phyloP scores from a whole-genome alignment of 495 filamentous ascomycete species.

The Cudoniella acicularis region DNA sequence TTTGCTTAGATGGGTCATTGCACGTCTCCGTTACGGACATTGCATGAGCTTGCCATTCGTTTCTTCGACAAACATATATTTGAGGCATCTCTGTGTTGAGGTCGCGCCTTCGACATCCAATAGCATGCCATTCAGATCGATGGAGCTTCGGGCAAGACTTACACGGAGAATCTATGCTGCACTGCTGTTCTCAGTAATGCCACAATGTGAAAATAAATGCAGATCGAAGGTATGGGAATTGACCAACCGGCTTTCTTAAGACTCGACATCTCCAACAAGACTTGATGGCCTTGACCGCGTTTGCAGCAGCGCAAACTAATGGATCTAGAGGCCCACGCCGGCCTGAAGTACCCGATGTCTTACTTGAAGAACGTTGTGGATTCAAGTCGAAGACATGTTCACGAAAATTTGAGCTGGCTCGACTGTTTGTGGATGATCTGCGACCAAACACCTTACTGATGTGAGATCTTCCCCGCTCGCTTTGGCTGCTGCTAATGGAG shows the following conservation, averaged over 20 bases:
- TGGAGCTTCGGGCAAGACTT: constrained; percentile 29
- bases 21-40: too few relatives aligned
- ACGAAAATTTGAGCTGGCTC: constrained; percentile 3
- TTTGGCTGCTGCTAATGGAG: constrained; percentile 1
- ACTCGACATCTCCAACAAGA: constrained; percentile 37
- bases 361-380: neutral
- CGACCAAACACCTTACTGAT: neutral
- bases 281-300: constrained; percentile 20
- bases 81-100: constrained; percentile 24
- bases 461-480: neutral
- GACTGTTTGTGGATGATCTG: neutral
- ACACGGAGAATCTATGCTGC: constrained; percentile 29
- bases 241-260: constrained; percentile 30
- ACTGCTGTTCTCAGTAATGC: constrained; percentile 17
- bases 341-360: neutral
- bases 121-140: constrained; percentile 30
- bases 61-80: constrained; percentile 30
- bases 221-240: too few relatives aligned
- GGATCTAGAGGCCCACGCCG: constrained; percentile 1
- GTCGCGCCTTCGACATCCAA: constrained; percentile 32
- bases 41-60: too few relatives aligned
- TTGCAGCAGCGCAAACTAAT: constrained; percentile 9
- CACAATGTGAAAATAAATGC: neutral
- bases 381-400: constrained; percentile 11
- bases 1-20: too few relatives aligned